Conservation (phyloP, 73 alveolate genomes). For the Uronychia setigera region DNA sequence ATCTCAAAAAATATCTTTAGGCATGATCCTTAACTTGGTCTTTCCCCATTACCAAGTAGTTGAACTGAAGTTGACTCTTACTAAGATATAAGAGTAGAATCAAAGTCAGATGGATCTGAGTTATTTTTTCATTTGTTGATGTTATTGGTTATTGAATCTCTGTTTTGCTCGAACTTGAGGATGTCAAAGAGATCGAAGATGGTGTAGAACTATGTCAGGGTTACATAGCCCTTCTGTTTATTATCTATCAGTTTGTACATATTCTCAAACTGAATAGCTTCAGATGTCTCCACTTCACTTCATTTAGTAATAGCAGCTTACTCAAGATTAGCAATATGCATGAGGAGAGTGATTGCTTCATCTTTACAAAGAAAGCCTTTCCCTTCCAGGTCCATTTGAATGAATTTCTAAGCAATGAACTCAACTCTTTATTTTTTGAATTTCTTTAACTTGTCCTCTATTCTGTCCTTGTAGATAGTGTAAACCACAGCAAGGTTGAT, state of each 20-base stretch:
- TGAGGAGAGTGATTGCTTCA: neutral
- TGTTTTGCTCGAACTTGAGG: conserved; percentile 2
- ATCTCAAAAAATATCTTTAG: neutral
- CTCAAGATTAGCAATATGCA: conserved; percentile 1
- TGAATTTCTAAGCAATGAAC: neutral
- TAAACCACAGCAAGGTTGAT: conserved; percentile 44
- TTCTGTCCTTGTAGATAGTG: conserved; percentile 33
- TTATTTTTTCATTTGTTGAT: neutral
- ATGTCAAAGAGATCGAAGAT: conserved; percentile 48
- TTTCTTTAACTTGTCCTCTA: conserved; percentile 7
- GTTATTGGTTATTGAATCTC: neutral
- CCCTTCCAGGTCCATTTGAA: neutral
- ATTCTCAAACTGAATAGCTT: neutral
- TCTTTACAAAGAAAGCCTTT: neutral
- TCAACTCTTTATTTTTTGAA: neutral
- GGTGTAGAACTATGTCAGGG: conserved; percentile 12
- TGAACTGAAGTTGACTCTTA: too few species aligned
- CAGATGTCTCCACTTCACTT: neutral
- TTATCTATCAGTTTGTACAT: neutral
- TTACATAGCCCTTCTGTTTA: neutral
- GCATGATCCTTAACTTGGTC: neutral
- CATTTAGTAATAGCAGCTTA: conserved; percentile 4
- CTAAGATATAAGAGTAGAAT: too few species aligned
- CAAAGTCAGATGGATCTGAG: neutral
- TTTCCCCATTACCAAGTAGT: too few species aligned